Evolutionary conservation across 176 grass and related monocot species (phyloP), one percentile per base, ranked within the genome.

Genomic region (Hordeum marinum): DNA sequence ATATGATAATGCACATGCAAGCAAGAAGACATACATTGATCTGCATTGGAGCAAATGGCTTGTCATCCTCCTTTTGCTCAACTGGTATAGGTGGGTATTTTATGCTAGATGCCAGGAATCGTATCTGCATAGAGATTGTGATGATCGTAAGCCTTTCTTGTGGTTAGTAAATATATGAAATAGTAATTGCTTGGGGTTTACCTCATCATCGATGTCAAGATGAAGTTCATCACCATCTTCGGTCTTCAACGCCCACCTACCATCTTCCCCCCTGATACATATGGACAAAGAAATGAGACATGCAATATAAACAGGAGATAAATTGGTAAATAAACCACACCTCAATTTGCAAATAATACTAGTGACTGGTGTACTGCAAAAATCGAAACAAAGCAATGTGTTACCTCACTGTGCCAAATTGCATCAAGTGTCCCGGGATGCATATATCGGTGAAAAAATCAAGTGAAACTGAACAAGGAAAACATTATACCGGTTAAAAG

Each of bases 201-300:
- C 96, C 89, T 98, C 96, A 81, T 98, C 96, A 90, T 92, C 87
- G 68, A 92, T 42, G 94, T 93, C 93, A 79, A 98, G 85, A 87
- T 90, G 61, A 77, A 90, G 85, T 58, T 92, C 93, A 79, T 83
- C 85, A 26, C 6, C 46, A 17, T 92, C 86, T 43, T 74, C 75
- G 72, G 57, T 81, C 62, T 76, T 87, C 81, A 89, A 67, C 58
- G 94, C 43, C 93, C 96, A 98, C 83, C 94, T 94, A 42, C 90
- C 93, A 95, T 92, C 93, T 79, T 79, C 35, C 17, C 45, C 88
- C 90, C 91, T 91, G 79, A 59, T 84, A 75, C 46, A 61, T 29
- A 75, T 13, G 26, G 74, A 74, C 29, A 76, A 40, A 40, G 63
- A 70, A 75, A 45, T 82, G 36, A 63, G 29, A 76, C 85, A 23